A percentile compares a stretch with the other conserved stretches of the same genome.
These are phyloP conservation scores for Calocybe indica DNA, from an alignment of 768 basidiomycete species.

Conservation along the genomic window DNA sequence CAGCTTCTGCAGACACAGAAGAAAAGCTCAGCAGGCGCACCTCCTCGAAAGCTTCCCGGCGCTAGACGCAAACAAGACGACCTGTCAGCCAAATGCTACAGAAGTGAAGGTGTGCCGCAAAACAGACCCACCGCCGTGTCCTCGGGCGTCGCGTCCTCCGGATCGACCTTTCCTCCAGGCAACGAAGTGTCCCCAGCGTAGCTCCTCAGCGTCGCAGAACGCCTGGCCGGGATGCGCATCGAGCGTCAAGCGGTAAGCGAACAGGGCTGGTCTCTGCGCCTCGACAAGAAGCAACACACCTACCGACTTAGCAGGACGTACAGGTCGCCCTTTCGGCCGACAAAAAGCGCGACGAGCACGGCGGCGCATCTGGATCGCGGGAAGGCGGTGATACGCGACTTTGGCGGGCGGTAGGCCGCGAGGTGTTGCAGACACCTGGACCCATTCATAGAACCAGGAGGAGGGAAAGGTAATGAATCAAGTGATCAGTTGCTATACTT, in stretches of 20 bases:
- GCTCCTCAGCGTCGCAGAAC: constrained; percentile 63
- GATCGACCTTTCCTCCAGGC: constrained; percentile 80
- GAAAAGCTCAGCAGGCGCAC: constrained; percentile 28
- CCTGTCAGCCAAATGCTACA: not conserved
- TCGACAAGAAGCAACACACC: constrained; percentile 19
- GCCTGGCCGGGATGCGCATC: constrained; percentile 32
- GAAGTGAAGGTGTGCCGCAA: not conserved
- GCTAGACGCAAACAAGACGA: constrained; percentile 28
- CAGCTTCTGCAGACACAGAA: not conserved
- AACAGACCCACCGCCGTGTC: constrained; percentile 65
- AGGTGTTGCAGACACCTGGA: constrained; percentile 54
- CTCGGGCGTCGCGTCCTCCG: constrained; percentile 60
- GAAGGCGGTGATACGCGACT: constrained; percentile 21
- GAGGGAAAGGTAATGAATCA: not conserved
- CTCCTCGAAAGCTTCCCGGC: constrained; percentile 90
- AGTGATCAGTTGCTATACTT: too few relatives aligned
- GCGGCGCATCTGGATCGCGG: constrained; percentile 64
- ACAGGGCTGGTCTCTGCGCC: not conserved
- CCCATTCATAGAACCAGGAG: too few relatives aligned
- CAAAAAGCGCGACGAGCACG: constrained; percentile 80
- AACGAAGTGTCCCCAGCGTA: constrained; percentile 88
- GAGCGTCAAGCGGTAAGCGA: not conserved
- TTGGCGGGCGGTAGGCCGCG: constrained; percentile 33
- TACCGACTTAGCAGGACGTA: constrained; percentile 83
- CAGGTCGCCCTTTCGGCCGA: constrained; percentile 77